Base-by-base conservation (phyloP, 1,284 basidiomycete genomes). In the Laetiporus sulphureus region DNA sequence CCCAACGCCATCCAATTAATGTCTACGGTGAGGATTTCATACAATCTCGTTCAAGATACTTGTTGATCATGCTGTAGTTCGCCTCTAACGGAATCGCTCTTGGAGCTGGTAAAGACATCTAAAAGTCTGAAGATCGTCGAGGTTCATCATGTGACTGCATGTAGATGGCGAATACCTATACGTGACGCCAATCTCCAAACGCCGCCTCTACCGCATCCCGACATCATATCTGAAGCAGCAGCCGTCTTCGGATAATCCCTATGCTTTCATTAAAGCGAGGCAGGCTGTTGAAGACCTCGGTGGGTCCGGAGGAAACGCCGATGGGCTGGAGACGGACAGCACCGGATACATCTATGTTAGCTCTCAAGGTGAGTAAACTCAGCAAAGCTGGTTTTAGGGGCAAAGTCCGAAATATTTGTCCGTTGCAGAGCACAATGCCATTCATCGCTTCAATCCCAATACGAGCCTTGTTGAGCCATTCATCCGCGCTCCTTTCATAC, bases 161-260 rank as follows among this genome's bases (percentile, higher is more conserved):
- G 5, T 13, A 52, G 53, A 62, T 29, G 58, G 59, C 24, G 51
- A 47, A 20, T 56, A 48, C 37, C 32, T 60, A n/a, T 60, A 57
- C 44, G 51, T 53, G 29, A 50, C 58, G 1, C 54, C 58, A 1
- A 38, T 60, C 6, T 48, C 54, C 7, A 55, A 54, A 29, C 55
- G 55, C 3, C 50, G 48, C 19, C 34, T 57, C 6, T 62, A 52
- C 35, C 53, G 56, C 5, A 43, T 60, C 11, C 53, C 56, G n/a
- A 58, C 59, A 3, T 49, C 55, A 4, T 46, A 50, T 4, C 44
- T 62, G 25, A 52, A 52, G 24, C 49, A 50, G 10, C 47, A 48
- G 29, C 53, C 53, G 8, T 46, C 47, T 11, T 33, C 46, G 6
- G 42, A 44, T 3, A 57, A 57, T 35, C 54, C 58, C 27, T 48